Conservation (phyloP, 768 basidiomycete genomes). For the Pleurotus tuber-regium region DNA sequence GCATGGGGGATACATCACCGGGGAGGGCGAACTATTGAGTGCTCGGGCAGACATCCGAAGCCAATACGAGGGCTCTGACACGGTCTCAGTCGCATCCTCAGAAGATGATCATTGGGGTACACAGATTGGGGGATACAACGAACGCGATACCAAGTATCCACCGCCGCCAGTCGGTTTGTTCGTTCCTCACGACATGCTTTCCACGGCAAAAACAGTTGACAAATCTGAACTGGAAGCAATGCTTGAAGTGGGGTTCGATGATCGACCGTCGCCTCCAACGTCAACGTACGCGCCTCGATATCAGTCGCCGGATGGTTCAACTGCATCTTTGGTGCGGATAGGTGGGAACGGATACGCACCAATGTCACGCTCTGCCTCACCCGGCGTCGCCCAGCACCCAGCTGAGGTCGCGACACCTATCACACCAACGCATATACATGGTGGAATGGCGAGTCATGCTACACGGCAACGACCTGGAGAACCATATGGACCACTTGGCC, state of each 20-base stretch:
- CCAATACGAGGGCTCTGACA: constrained; percentile 79
- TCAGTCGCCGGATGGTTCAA: constrained; percentile 57
- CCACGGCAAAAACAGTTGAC: constrained; percentile 50
- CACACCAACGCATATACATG: constrained; percentile 30
- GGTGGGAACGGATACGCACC: constrained; percentile 56
- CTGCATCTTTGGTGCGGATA: constrained; percentile 38
- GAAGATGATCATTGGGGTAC: constrained; percentile 96
- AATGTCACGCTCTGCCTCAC: constrained; percentile 49
- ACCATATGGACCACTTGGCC: constrained; percentile 56
- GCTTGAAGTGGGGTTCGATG: constrained; percentile 89
- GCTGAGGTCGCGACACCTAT: constrained; percentile 38
- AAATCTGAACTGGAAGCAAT: constrained; percentile 86
- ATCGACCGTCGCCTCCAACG: constrained; percentile 50
- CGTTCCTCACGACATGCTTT: constrained; percentile 36
- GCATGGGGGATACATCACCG: constrained; percentile 66
- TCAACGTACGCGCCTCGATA: constrained; percentile 51
- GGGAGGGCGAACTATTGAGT: constrained; percentile 62
- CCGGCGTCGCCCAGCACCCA: constrained; percentile 26
- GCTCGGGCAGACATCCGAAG: constrained; percentile 53
- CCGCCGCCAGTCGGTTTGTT: constrained; percentile 80
- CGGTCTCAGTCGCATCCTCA: constrained; percentile 75
- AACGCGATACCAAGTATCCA: constrained; percentile 72
- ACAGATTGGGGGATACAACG: constrained; percentile 96
- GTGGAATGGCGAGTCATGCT: too few relatives aligned
- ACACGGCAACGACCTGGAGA: constrained; percentile 28